Evolutionary conservation across 805 yeast genomes (phyloP), one percentile per base, ranked within the genome.

Genomic region (Lipomyces orientalis): DNA sequence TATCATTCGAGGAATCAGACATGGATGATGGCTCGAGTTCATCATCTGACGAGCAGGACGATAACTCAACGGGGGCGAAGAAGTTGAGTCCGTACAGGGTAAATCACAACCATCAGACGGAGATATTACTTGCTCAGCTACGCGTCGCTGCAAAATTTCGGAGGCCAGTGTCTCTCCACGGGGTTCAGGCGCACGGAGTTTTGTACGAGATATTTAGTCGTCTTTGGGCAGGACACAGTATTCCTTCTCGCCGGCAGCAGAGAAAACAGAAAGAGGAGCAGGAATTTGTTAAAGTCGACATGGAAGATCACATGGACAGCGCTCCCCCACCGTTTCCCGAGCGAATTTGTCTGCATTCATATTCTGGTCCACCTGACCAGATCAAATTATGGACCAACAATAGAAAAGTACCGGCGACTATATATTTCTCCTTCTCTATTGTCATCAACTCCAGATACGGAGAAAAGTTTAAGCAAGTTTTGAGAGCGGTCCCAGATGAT

Each of bases 341-440:
- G 2, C 76, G 80, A 2, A 77, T 93, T 1, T 86, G 91, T 51
- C 81, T 95, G 31, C 98, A 94, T 75, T 91, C 97, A 0, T 95
- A 87, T 76, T 86, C 92, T 7, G 98, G 98, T 0, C 88, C 97
- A 1, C 69, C 82, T 0, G 97, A 92, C 55, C 91, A 88, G 66
- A 85, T 89, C 16, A 75, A 80, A 63, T 62, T 80, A 55, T 85
- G 89, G 82, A 79, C 78, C 68, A 57, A 75, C 68, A 57, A 75
- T 56, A 79, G 75, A 71, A 70, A 78, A 65, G 71, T 69, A 68
- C 52, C 79, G 76, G 54, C 69, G 7, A 71, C 74, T 8, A 77
- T 87, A 2, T 84, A 71, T 68, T 85, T 88, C 62, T 87, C 90
- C 16, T 79, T 86, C n/a, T 85, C 90, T 9, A 74, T 81, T 54